phyloP scores from a whole-genome alignment of 495 filamentous ascomycete species.

The Penicillium odoratum region DNA sequence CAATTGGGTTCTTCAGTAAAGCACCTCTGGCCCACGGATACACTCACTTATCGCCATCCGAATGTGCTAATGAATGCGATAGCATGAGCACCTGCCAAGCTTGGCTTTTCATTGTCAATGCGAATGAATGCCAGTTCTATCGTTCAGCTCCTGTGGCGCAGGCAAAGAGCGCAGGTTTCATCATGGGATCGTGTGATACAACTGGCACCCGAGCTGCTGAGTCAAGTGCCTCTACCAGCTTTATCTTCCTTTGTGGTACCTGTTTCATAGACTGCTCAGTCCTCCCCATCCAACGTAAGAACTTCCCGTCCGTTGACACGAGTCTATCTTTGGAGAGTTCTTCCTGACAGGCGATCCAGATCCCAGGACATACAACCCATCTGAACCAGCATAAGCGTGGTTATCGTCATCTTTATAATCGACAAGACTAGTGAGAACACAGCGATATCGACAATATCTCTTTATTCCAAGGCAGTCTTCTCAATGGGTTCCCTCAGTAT shows the following conservation, averaged over 20 bases:
- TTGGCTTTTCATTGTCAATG: constrained; percentile 12
- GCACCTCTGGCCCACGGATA: constrained; percentile 10
- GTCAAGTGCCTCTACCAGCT: neutral
- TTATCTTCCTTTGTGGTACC: neutral
- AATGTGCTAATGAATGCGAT: constrained; percentile 12
- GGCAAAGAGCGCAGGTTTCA: constrained; percentile 12
- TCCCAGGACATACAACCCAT: neutral
- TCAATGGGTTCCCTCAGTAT: no score
- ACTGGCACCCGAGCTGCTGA: neutral
- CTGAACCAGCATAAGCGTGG: neutral
- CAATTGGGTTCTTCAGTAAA: constrained; percentile 13
- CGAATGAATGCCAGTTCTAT: constrained; percentile 11
- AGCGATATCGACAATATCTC: neutral
- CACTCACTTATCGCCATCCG: constrained; percentile 11
- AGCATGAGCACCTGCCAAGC: constrained; percentile 6
- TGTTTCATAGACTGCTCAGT: neutral
- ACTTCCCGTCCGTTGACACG: neutral
- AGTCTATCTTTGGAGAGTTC: neutral
- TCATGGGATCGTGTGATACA: constrained; percentile 13
- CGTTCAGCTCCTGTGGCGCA: constrained; percentile 11
- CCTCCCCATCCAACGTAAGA: neutral
- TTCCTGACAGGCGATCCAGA: neutral
- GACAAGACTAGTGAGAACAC: neutral
- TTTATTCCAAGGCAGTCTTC: no score
- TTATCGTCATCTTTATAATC: neutral